Conservation (phyloP, 2,329 filamentous ascomycete genomes). For the Nigrospora osmanthi region DNA sequence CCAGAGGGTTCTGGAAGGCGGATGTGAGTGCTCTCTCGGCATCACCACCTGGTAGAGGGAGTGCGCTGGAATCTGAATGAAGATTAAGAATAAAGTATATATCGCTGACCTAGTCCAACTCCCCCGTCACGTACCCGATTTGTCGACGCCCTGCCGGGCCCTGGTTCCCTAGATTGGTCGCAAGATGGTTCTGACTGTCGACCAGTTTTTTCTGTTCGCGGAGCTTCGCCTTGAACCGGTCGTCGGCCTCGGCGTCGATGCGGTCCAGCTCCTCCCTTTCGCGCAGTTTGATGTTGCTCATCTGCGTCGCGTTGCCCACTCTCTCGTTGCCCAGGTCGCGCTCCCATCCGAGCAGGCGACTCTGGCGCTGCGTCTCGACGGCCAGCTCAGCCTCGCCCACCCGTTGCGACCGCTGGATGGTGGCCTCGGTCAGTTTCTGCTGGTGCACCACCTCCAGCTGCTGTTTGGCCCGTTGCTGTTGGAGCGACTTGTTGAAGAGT, state of each 20-base stretch:
- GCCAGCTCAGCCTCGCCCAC: slow-evolving; percentile 39
- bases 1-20: too few relatives aligned
- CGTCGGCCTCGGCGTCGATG: slow-evolving; percentile 37
- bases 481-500: slow-evolving; percentile 26
- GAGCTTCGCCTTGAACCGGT: slow-evolving; percentile 34
- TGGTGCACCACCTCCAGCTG: slow-evolving; percentile 35
- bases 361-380: slow-evolving; percentile 33
- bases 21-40: too few relatives aligned
- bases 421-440: slow-evolving; percentile 35
- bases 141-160: slow-evolving; percentile 33
- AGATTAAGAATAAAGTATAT: too few relatives aligned
- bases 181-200: slow-evolving; percentile 31
- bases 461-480: slow-evolving; percentile 26
- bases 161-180: slow-evolving; percentile 22
- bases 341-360: slow-evolving; percentile 41
- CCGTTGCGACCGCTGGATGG: slow-evolving; percentile 32
- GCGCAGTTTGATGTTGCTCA: slow-evolving; percentile 38
- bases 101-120: slow-evolving; percentile 29
- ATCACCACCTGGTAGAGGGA: too few relatives aligned
- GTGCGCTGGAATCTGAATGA: too few relatives aligned
- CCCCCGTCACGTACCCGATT: slow-evolving; percentile 48
- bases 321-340: slow-evolving; percentile 34
- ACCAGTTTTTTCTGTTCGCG: slow-evolving; percentile 44
- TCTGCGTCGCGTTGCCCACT: slow-evolving; percentile 38
- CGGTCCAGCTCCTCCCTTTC: slow-evolving; percentile 44